phyloP scores from a whole-genome alignment of 768 basidiomycete genomes.

The Chalciporus piperatus region DNA sequence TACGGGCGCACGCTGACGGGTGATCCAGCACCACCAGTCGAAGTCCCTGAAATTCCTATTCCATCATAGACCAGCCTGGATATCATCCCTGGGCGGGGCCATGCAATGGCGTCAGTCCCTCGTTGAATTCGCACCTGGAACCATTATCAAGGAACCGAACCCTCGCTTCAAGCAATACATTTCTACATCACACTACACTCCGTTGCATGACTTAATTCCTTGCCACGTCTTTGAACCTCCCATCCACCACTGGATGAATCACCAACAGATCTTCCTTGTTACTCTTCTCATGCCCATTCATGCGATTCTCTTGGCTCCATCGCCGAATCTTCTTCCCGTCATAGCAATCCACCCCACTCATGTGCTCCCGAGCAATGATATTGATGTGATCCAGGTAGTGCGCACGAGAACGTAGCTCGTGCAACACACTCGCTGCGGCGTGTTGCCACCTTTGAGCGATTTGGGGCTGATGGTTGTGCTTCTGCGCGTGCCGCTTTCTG shows the following conservation, averaged over 20 bases:
- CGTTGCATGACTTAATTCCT: conserved; percentile 19
- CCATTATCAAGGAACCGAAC: background rate
- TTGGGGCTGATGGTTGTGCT: conserved; percentile 21
- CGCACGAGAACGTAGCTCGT: conserved; percentile 44
- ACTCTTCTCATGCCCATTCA: conserved; percentile 12
- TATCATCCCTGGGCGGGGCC: background rate
- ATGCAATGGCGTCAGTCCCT: background rate
- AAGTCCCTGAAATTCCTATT: conserved; percentile 32
- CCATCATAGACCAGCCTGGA: conserved; percentile 8
- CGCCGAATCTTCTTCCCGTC: conserved; percentile 52
- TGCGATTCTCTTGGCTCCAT: conserved; percentile 25
- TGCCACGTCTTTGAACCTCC: conserved; percentile 56
- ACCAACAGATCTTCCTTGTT: conserved; percentile 50
- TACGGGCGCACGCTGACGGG: conserved; percentile 52
- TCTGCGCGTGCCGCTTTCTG: conserved; percentile 29
- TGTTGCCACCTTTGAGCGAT: conserved; percentile 48
- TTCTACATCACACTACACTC: conserved; percentile 13
- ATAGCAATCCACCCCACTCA: conserved; percentile 74
- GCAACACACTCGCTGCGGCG: conserved; percentile 39
- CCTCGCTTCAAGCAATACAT: background rate
- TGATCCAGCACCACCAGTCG: conserved; percentile 43
- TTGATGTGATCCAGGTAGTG: conserved; percentile 61
- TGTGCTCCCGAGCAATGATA: conserved; percentile 65
- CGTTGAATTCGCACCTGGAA: background rate
- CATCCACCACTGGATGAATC: conserved; percentile 65